Base-by-base conservation (phyloP, 2,329 filamentous ascomycete genomes). In the Sarocladiaceae sp. region DNA sequence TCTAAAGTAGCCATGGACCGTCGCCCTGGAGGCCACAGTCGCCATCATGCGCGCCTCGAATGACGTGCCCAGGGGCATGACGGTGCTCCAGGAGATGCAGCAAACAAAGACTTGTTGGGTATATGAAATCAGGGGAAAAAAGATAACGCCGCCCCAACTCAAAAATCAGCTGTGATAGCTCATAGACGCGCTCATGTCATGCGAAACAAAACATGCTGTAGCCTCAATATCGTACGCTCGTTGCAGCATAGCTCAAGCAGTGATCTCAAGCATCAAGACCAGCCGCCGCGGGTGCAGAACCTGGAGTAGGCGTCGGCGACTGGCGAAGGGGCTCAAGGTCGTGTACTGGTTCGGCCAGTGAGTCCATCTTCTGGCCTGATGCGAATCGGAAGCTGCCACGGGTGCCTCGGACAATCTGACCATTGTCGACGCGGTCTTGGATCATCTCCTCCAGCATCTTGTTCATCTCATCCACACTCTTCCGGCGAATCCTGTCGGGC, bases 401-500 rank as follows among this genome's bases (percentile, higher is more conserved):
- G 50, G 72, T 72, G 50, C 84, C 79, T 61, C 87, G 83, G 26
- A 89, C 76, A 20, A 90, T 71, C 52, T 89, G 83, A 20, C 88
- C 89, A 50, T 77, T 83, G 60, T 94, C 88, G 51, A 95, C 87
- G 53, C 88, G 84, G 63, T 93, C 88, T 64, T 92, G 88, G 54
- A 97, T 94, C 93, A 97, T 97, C 70, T 96, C 90, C 62, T 97
- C 93, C 23, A 97, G 79, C 73, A 97, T 91, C 61, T 85, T 83
- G 59, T 89, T 96, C 84, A 97, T 92, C 69, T 96, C 92, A 60
- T 96, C 91, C 29, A 94, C 87, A 58, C 88, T 90, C 72, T 80
- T 83, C 12, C 76, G 75, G 48, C 80, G 78, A 57, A 11, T 23
- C 50, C 78, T 78, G n/a, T 68, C 62, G n/a, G 51, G 25, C 23